Conservation (phyloP, 208 protist species). For the Endotrypanum monterogeii region DNA sequence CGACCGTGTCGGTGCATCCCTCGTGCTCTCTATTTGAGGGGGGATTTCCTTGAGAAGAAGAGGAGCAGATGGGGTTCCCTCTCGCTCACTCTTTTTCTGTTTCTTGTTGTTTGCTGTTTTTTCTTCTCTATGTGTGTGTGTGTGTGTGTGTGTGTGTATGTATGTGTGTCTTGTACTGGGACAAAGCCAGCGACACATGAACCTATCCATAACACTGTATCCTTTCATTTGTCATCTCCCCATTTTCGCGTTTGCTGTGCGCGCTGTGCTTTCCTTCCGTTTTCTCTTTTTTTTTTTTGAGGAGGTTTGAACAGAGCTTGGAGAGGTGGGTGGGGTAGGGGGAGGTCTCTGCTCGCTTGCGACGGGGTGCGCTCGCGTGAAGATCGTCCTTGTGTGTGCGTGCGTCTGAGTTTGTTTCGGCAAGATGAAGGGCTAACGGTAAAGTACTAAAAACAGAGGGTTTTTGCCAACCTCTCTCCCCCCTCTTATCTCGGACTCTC, state of each 20-base stretch:
- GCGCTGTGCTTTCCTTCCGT: not conserved
- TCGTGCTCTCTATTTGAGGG: not conserved
- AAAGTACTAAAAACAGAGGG: too few species aligned
- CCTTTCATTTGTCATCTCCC: not conserved
- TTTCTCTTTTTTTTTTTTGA: not conserved
- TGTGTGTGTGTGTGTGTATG: too few species aligned
- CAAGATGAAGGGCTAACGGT: too few species aligned
- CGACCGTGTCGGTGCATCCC: constrained; percentile 84
- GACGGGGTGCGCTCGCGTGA: not conserved
- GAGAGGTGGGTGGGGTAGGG: too few species aligned
- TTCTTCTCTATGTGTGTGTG: too few species aligned
- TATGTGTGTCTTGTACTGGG: not conserved
- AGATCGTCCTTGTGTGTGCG: not conserved
- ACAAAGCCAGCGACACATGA: too few species aligned
- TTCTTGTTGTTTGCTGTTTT: too few species aligned
- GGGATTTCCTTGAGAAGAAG: not conserved
- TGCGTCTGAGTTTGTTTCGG: not conserved
- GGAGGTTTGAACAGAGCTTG: not conserved
- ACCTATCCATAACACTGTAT: not conserved
- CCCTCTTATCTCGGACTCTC: too few species aligned
- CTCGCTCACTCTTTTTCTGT: too few species aligned
- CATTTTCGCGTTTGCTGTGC: not conserved
- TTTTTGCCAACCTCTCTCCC: too few species aligned
- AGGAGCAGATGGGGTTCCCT: not conserved
- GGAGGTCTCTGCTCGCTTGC: too few species aligned